These are phyloP conservation scores for Proliferodiscus dingleyae DNA, from an alignment of 2,329 filamentous ascomycete genomes.

Conservation along the genomic window DNA sequence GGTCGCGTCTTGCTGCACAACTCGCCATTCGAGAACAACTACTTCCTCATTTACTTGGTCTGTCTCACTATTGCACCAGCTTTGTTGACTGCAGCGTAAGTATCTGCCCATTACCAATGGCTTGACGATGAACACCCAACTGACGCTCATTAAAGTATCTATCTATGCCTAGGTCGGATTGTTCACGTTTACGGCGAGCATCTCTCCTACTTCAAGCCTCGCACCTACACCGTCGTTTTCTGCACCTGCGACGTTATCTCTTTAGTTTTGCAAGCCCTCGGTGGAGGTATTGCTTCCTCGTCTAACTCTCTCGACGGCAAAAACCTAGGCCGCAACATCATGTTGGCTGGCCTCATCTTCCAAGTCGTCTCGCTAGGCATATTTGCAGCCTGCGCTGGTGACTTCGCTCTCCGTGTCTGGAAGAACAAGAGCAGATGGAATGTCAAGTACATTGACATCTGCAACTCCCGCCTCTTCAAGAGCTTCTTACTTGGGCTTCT, in stretches of 20 bases:
- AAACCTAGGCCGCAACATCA: constrained; percentile 30
- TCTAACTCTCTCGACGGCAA: constrained; percentile 29
- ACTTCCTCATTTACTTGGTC: constrained; percentile 57
- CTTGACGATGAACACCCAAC: constrained; percentile 3
- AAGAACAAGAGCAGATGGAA: constrained; percentile 15
- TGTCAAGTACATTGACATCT: constrained; percentile 14
- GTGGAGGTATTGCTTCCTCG: constrained; percentile 50
- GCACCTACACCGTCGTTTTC: constrained; percentile 45
- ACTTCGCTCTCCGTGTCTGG: constrained; percentile 16
- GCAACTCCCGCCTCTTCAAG: constrained; percentile 21
- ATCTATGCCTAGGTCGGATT: constrained; percentile 53
- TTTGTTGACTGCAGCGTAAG: constrained; percentile 50
- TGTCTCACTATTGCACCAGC: constrained; percentile 39
- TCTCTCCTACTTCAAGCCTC: constrained; percentile 42
- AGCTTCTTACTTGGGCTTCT: constrained; percentile 47
- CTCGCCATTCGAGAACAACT: constrained; percentile 50
- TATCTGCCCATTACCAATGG: neutral
- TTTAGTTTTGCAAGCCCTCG: constrained; percentile 54
- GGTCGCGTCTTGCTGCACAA: constrained; percentile 45
- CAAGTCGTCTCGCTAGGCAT: constrained; percentile 34
- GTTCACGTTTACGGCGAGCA: constrained; percentile 49
- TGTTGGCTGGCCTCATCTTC: constrained; percentile 37
- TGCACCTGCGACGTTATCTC: constrained; percentile 51
- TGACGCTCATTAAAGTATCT: constrained; percentile 37
- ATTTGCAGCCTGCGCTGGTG: constrained; percentile 21